phyloP scores from a whole-genome alignment of 306 rosid species.

The Argentina anserina region DNA sequence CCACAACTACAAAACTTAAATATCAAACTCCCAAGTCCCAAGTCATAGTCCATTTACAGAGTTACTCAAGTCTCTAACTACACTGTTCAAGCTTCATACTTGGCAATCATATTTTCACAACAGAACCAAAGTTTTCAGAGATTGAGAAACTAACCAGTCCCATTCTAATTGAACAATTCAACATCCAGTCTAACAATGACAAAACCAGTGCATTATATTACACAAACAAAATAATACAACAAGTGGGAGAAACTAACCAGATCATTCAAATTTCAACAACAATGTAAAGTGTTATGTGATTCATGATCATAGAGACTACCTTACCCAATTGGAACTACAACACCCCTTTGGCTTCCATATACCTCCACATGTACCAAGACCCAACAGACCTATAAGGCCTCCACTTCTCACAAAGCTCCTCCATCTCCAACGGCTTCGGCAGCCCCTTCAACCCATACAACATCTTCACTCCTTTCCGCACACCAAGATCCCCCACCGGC shows the following conservation, averaged over 20 bases:
- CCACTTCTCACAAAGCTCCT: constrained; percentile 61
- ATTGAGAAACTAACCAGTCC: neutral
- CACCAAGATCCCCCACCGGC: constrained; percentile 75
- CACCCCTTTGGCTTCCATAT: constrained; percentile 52
- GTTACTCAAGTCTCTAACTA: neutral
- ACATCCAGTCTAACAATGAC: neutral
- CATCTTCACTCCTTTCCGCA: constrained; percentile 61
- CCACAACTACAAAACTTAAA: neutral
- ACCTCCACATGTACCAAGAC: constrained; percentile 77
- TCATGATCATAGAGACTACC: constrained; percentile 7
- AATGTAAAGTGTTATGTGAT: neutral
- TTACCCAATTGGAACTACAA: constrained; percentile 1
- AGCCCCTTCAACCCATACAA: constrained; percentile 61
- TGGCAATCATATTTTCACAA: neutral
- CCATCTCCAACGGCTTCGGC: constrained; percentile 66
- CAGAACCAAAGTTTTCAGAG: neutral
- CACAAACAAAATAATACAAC: constrained; percentile 12
- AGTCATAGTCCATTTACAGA: neutral
- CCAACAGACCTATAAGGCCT: constrained; percentile 78
- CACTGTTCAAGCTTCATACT: neutral
- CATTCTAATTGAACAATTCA: neutral
- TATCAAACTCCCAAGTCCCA: neutral
- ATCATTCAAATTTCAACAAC: neutral
- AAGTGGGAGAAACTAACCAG: neutral
- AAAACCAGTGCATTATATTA: neutral